Conservation (phyloP, 495 filamentous ascomycete species). For the Xylaria grammica region DNA sequence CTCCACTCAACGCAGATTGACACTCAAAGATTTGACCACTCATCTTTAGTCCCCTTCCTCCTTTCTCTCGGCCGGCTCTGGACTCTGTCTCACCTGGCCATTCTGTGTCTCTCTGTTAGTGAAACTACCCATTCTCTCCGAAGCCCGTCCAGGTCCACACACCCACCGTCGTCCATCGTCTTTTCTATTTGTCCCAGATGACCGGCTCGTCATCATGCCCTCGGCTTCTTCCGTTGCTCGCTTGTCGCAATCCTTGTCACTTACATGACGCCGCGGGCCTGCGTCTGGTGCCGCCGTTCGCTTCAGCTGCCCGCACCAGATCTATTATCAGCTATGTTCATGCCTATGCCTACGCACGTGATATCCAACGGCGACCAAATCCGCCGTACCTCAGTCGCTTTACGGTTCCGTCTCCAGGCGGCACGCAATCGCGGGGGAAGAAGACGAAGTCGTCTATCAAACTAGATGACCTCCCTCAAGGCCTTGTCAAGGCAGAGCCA, state of each 20-base stretch:
- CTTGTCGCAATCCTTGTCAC: constrained; percentile 19
- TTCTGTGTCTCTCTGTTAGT: background rate
- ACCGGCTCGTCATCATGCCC: constrained; percentile 32
- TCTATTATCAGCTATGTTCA: background rate
- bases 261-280: constrained; percentile 1
- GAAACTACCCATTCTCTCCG: background rate
- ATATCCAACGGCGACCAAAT: background rate
- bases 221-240: constrained; percentile 31
- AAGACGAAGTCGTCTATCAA: constrained; percentile 59
- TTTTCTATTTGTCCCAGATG: constrained; percentile 29
- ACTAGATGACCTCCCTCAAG: constrained; percentile 71
- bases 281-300: constrained; percentile 3
- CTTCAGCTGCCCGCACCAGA: background rate
- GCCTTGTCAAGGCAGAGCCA: constrained; percentile 44
- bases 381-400: background rate
- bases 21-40: background rate
- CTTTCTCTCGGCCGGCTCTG: background rate
- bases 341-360: constrained; percentile 10
- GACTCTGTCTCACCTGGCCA: background rate
- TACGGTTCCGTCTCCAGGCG: background rate
- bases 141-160: background rate
- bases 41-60: background rate
- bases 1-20: constrained; percentile 5
- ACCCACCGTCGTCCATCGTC: constrained; percentile 1
- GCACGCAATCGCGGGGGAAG: constrained; percentile 30